These are phyloP conservation scores for Komagataella ulmi DNA, from an alignment of 805 yeast genomes.

Conservation along the genomic window DNA sequence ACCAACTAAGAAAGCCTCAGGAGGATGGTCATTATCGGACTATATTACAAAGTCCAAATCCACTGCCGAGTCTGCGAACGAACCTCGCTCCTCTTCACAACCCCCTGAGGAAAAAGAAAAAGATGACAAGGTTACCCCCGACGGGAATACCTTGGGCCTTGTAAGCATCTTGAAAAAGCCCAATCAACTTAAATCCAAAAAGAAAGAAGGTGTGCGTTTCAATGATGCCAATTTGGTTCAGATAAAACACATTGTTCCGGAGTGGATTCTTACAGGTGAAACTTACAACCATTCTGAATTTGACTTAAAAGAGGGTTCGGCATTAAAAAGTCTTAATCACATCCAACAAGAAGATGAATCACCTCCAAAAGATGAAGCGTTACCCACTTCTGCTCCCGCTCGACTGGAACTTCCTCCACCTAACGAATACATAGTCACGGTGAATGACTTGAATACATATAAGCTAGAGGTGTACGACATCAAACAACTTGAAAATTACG, in stretches of 20 bases:
- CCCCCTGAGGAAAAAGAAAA: not conserved
- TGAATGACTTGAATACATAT: not conserved
- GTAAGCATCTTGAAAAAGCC: not conserved
- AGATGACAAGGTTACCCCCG: not conserved
- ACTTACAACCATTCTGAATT: not conserved
- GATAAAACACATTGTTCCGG: not conserved
- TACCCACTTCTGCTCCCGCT: not conserved
- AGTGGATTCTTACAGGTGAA: not conserved
- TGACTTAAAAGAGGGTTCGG: not conserved
- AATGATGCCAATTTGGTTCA: not conserved
- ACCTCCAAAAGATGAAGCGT: not conserved
- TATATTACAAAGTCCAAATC: not conserved
- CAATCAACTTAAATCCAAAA: not conserved
- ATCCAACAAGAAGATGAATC: not conserved
- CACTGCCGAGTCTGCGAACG: not conserved
- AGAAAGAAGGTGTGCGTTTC: not conserved
- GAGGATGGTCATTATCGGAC: not conserved
- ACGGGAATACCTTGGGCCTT: not conserved
- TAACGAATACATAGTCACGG: not conserved
- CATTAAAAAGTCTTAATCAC: not conserved
- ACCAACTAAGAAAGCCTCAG: not conserved
- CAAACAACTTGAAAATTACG: not conserved
- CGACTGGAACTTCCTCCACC: not conserved
- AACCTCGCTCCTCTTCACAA: not conserved
- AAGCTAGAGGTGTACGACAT: not conserved